Evolutionary conservation across 2,329 filamentous ascomycete species (phyloP), one percentile per base, ranked within the genome.

Genomic region (Paradendryphiella salina): DNA sequence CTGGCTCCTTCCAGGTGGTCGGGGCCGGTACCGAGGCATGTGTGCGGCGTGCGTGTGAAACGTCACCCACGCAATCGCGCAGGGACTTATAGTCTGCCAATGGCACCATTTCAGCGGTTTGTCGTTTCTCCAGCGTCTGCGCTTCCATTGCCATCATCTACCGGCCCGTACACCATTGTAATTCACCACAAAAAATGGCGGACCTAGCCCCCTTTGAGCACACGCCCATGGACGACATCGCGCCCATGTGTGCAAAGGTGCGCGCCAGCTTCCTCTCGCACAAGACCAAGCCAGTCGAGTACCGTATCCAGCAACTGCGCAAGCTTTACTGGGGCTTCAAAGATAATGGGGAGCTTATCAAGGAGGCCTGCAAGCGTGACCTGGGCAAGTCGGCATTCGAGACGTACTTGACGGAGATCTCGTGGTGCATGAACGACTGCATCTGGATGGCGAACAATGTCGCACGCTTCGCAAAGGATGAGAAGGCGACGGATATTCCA

Each of bases 301-400:
- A 88, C 77, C 86, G 94, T 57, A 79, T 92, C 57, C 80, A 84
- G 46, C 94, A 97, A 80, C 84, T 99, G 54, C 88, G 92, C 64
- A 93, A 91, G 81, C 85, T 97, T 49, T 97, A 96, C 79, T 97
- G 94, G 94, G 91, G 83, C 6, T 73, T 96, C 61, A 85, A 85
- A 59, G 93, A 97, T 78, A 86, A 89, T 71, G 81, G 85, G 49
- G 78, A 84, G 37, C 82, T 87, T 62, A 80, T 97, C 54, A 70
- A 84, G 60, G 88, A 90, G 71, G 90, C 93, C 17, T 83, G 90
- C 69, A 80, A 83, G 69, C 80, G 82, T 63, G 94, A 99, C 69
- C 77, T 97, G 59, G 82, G 84, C 71, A 96, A 96, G 79, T 82
- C 86, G 50, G 73, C 77, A 28, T 90, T 86, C 70, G 94, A 97